Evolutionary conservation across 495 filamentous ascomycete genomes (phyloP), one percentile per base, ranked within the genome.

Genomic region (Daldinia caldariorum): DNA sequence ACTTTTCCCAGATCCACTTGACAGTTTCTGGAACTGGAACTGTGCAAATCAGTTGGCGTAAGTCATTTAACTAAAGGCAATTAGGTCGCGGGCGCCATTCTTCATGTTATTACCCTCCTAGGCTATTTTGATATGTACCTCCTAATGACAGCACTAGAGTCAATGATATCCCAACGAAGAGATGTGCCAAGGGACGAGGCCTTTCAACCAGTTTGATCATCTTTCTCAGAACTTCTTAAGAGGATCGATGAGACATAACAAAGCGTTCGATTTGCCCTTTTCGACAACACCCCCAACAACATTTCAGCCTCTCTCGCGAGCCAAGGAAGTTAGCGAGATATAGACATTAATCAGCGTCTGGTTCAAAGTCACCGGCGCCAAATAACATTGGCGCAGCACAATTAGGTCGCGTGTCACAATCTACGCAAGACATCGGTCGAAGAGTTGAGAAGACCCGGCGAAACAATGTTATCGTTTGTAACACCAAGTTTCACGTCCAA

Each of bases 91-190:
- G 61, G 35, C 65, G 65, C 70, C 60, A 66, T 62, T 47, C 51
- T 63, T 60, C 68, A 61, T 47, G 4, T 26, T 65, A 57, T 62
- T 60, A 20, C 65, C 35, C 26, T 67, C 38, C 41, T 57, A 37
- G 34, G 50, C 39, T 60, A 68, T 72, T 56, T 50, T 29, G 39
- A 53, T 72, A 68, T 61, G 64, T 72, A n/a, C n/a, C n/a, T n/a
- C n/a, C n/a, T n/a, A 68, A 72, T 65, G 47, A 56, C 20, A 6
- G 22, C 47, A 47, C 65, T 72, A 68, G 45, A 63, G 60, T 68
- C 61, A 41, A 38, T 65, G 41, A 57, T 58, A 58, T 65, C 57
- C 60, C 56, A 56, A 16, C 56, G 26, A 68, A 56, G 32, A 37
- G 7, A 56, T 37, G 53, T 12, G 18, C 53, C 53, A 18, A 56